phyloP scores from a whole-genome alignment of 225 moss, liverwort and hornwort genomes.

The Ulota crispa region DNA sequence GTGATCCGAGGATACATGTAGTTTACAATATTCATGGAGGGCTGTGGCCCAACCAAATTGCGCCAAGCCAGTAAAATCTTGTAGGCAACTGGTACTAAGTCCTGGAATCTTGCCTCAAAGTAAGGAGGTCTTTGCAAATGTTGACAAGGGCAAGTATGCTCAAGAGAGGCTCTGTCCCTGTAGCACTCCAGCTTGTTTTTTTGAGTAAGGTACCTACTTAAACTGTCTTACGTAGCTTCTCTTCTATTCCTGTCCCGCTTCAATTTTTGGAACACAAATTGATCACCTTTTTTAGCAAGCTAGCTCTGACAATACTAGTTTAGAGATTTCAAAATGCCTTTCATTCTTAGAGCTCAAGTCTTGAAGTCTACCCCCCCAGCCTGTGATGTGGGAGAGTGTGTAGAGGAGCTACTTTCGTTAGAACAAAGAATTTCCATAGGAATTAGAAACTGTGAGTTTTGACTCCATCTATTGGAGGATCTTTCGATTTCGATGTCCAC shows the following conservation, averaged over 20 bases:
- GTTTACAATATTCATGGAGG: no score
- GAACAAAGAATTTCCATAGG: background rate
- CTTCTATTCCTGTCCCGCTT: background rate
- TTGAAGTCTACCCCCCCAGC: background rate
- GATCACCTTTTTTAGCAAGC: background rate
- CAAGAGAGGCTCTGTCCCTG: no score
- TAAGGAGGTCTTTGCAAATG: background rate
- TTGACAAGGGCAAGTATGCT: no score
- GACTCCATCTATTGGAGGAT: constrained; percentile 20
- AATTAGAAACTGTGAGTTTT: constrained; percentile 21
- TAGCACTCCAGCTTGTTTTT: no score
- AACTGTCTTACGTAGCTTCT: no score
- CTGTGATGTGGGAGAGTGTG: constrained; percentile 19
- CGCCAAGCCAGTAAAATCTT: no score
- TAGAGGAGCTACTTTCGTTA: background rate
- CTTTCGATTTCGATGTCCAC: constrained; percentile 8
- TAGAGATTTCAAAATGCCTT: background rate
- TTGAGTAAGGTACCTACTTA: no score
- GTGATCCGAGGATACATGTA: no score
- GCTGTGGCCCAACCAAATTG: no score
- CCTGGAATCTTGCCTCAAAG: background rate
- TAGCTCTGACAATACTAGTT: background rate
- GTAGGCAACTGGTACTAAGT: background rate
- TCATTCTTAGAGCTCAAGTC: background rate
- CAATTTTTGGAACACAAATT: background rate